phyloP scores from a whole-genome alignment of 208 protist genomes.

The Trypanosoma scelopori region DNA sequence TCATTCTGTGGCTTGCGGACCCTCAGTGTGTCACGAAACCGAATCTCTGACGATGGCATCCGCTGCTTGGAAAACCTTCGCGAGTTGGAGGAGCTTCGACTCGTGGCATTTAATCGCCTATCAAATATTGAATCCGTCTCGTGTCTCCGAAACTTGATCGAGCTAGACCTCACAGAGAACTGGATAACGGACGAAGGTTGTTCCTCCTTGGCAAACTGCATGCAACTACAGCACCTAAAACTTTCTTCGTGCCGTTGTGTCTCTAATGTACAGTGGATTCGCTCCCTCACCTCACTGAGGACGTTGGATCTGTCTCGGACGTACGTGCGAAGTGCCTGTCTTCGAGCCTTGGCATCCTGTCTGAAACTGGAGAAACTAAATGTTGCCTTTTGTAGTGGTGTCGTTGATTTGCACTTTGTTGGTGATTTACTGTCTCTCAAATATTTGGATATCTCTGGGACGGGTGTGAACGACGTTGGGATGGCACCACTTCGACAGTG shows the following conservation, averaged over 20 bases:
- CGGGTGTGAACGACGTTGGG: conserved; percentile 40
- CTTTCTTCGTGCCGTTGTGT: conserved; percentile 34
- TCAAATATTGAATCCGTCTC: conserved; percentile 40
- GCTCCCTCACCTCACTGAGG: conserved; percentile 17
- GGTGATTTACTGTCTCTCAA: conserved; percentile 33
- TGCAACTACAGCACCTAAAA: conserved; percentile 26
- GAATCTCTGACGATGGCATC: conserved; percentile 56
- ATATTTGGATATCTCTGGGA: conserved; percentile 48
- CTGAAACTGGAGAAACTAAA: conserved; percentile 48
- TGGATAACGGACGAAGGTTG: conserved; percentile 33
- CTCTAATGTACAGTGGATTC: conserved; percentile 29
- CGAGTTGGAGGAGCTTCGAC: conserved; percentile 54
- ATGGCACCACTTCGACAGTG: conserved; percentile 16
- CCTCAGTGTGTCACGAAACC: conserved; percentile 49
- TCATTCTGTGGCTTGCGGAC: conserved; percentile 35
- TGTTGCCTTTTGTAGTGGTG: conserved; percentile 38
- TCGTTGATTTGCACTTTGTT: conserved; percentile 38
- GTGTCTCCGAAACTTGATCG: conserved; percentile 39
- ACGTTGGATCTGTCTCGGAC: conserved; percentile 54
- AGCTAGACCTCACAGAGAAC: conserved; percentile 60
- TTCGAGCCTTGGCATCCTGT: conserved; percentile 34
- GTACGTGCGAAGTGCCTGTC: conserved; percentile 30
- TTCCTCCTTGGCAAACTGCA: conserved; percentile 10
- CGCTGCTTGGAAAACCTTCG: conserved; percentile 36
- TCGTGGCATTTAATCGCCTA: conserved; percentile 55